Conservation (phyloP, 345 rosid genomes). For the Crucihimalaya himalaica region DNA sequence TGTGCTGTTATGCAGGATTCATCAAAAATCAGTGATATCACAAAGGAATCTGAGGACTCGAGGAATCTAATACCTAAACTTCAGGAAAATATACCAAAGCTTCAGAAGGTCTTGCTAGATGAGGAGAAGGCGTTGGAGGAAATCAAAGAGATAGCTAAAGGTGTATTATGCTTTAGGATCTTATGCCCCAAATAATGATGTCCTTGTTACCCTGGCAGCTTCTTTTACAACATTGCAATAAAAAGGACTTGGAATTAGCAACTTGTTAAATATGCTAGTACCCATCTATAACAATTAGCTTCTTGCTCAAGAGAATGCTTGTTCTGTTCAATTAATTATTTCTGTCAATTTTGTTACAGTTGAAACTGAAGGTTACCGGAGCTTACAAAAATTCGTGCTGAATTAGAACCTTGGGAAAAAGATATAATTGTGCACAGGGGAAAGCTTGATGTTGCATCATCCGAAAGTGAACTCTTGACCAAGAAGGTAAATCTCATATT, state of each 20-base stretch:
- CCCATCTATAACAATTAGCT: neutral
- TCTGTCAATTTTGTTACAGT: slow-evolving; percentile 50
- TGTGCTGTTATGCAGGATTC: slow-evolving; percentile 59
- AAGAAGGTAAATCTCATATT: slow-evolving; percentile 63
- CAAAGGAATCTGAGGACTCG: slow-evolving; percentile 70
- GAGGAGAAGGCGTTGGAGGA: slow-evolving; percentile 83
- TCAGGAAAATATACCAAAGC: slow-evolving; percentile 70
- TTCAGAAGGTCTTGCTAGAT: slow-evolving; percentile 60
- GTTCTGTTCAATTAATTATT: slow-evolving; percentile 23
- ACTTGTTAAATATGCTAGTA: slow-evolving; percentile 24
- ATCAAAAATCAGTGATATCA: slow-evolving; percentile 57
- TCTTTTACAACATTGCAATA: neutral
- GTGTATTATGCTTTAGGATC: slow-evolving; percentile 43
- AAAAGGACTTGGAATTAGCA: slow-evolving; percentile 25
- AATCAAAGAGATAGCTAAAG: slow-evolving; percentile 76
- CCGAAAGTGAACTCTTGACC: slow-evolving; percentile 73
- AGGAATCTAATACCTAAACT: slow-evolving; percentile 72
- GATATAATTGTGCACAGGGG: slow-evolving; percentile 88
- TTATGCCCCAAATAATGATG: slow-evolving; percentile 12
- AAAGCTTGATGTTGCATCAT: slow-evolving; percentile 81
- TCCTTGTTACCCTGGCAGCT: slow-evolving; percentile 8
- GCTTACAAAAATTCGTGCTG: slow-evolving; percentile 77
- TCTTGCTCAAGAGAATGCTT: neutral
- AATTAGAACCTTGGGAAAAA: slow-evolving; percentile 94
- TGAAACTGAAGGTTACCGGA: slow-evolving; percentile 84